These are phyloP conservation scores for Fagopyrum homotropicum DNA, from an alignment of 148 eudicot species.

Conservation along the genomic window DNA sequence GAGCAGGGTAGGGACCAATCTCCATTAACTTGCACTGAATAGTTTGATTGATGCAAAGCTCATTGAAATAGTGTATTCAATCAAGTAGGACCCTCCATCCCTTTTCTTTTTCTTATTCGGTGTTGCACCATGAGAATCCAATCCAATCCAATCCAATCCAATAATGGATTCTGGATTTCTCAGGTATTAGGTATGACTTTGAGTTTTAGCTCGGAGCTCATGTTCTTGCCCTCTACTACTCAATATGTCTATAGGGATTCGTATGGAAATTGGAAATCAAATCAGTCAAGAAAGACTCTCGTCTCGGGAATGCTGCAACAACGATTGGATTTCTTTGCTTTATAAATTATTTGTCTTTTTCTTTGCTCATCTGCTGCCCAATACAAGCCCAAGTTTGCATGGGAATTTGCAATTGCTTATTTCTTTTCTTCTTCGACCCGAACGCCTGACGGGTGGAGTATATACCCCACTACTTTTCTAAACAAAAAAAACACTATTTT, in stretches of 20 bases:
- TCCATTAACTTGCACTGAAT: not conserved
- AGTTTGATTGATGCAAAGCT: slow-evolving; percentile 11
- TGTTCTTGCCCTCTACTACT: too few species aligned
- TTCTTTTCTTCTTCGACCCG: not conserved
- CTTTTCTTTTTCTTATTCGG: too few species aligned
- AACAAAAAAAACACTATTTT: too few species aligned
- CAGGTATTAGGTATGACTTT: not conserved
- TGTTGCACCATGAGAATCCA: too few species aligned
- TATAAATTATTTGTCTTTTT: not conserved
- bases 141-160: too few species aligned
- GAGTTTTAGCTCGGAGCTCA: not conserved
- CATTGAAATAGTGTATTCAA: not conserved
- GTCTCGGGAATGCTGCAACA: slow-evolving; percentile 5
- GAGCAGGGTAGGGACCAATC: slow-evolving; percentile 6
- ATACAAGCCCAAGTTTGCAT: slow-evolving; percentile 3
- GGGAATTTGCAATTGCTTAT: not conserved
- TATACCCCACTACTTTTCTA: too few species aligned
- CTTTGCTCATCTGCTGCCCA: not conserved
- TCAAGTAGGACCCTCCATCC: not conserved
- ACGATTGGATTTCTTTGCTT: not conserved
- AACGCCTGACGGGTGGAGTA: not conserved
- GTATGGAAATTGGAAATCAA: not conserved
- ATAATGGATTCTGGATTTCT: not conserved
- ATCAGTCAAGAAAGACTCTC: not conserved
- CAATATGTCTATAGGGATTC: not conserved